Evolutionary conservation across 139 green algal genomes (phyloP), one percentile per base, ranked within the genome.

Genomic region (Chlorella vulgaris): DNA sequence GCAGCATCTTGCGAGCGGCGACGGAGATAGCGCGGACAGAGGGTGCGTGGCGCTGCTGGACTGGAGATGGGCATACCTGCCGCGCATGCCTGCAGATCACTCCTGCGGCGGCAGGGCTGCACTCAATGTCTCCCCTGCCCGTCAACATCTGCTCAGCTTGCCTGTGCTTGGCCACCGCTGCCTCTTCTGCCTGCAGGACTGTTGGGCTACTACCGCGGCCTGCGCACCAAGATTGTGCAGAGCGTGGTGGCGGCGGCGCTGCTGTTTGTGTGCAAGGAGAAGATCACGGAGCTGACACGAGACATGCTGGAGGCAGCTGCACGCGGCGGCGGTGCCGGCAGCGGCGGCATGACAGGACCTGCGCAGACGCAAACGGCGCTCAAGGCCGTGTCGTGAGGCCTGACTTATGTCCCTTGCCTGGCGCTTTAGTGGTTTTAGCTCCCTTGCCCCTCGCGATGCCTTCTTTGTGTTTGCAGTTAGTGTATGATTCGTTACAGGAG

Each of bases 211-310:
- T 80, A 80, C 74, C 78, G 90, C 76, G 93, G 91, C 53, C 89
- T 96, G 84, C 79, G 84, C 26, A 84, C 92, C 4, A 97, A 98
- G 88, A 91, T 98, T 63, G 77, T 94, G 65, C 94, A 98, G 89
- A 95, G 88, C 40, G 90, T 98, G 36, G 78, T 97, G 78, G 92
- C 91, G 10, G 94, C 94, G 4, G 92, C 94, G 1, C 80, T 98
- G 81, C 80, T 98, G 75, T 95, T 97, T 87, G 76, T 90, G 51
- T 89, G 93, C 81, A 97, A 97, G 81, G 94, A 98, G 87, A 78
- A 95, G 73, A 85, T 96, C 38, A 83, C 81, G 7, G 76, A 86
- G 26, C n/a, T 67, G 15, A 81, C 80, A 8, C 58, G 74, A 3
- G 55, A 65, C n/a, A n/a, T 85, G 50, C 77, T 88, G 62, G 21